Percentiles rank a stretch among this genome's conserved stretches.
These are phyloP conservation scores for Lactarius sp. DNA, from an alignment of 768 basidiomycete genomes.

Conservation along the genomic window DNA sequence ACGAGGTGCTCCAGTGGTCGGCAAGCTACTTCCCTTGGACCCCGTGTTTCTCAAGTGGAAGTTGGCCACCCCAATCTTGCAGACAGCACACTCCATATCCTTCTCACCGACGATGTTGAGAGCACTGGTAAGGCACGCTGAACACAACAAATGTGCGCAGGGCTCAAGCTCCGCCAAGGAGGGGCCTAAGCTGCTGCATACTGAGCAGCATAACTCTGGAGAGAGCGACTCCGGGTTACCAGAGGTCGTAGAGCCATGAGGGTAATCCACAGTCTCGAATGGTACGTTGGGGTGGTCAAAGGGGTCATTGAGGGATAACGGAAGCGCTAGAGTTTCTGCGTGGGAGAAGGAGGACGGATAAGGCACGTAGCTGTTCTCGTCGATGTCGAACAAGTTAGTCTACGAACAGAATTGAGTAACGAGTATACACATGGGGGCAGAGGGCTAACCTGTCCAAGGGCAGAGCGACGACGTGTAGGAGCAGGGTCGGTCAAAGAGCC, in stretches of 20 bases:
- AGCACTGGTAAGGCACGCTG: slow-evolving; percentile 76
- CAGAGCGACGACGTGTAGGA: slow-evolving; percentile 40
- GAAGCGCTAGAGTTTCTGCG: slow-evolving; percentile 31
- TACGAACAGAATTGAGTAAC: slow-evolving; percentile 30
- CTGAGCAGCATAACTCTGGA: slow-evolving; percentile 48
- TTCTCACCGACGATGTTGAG: slow-evolving; percentile 89
- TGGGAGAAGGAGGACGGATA: slow-evolving; percentile 39
- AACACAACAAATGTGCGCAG: slow-evolving; percentile 73
- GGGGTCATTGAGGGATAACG: slow-evolving; percentile 40
- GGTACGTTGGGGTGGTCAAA: slow-evolving; percentile 34
- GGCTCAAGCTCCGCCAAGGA: slow-evolving; percentile 65
- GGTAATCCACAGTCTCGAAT: slow-evolving; percentile 31
- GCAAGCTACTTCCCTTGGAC: slow-evolving; percentile 28
- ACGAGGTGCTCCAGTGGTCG: slow-evolving; percentile 24
- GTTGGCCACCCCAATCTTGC: slow-evolving; percentile 61
- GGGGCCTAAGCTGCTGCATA: slow-evolving; percentile 49
- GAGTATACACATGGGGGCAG: slow-evolving; percentile 12
- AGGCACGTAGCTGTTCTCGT: slow-evolving; percentile 61
- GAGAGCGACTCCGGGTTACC: slow-evolving; percentile 26
- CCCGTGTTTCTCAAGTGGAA: slow-evolving; percentile 38
- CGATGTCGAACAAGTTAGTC: slow-evolving; percentile 64
- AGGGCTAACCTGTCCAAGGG: slow-evolving; percentile 39
- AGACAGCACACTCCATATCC: slow-evolving; percentile 80
- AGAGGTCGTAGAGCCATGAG: slow-evolving; percentile 25
- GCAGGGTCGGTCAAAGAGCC: slow-evolving; percentile 73